phyloP scores from a whole-genome alignment of 2,329 filamentous ascomycete species.

The Samsoniella hepiali region DNA sequence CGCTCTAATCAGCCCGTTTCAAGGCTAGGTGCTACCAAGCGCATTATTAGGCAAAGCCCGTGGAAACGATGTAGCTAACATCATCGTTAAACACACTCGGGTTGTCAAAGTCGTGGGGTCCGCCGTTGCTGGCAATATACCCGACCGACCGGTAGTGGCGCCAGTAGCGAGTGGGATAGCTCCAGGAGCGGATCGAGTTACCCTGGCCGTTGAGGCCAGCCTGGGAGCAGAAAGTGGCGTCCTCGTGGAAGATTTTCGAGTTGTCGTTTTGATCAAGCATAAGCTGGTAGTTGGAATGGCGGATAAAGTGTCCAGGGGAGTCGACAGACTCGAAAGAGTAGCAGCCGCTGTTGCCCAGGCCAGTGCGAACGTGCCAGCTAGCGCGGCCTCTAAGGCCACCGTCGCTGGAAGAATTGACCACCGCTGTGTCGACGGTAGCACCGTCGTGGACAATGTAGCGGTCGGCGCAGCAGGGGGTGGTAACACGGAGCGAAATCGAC shows the following conservation, averaged over 20 bases:
- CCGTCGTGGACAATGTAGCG: constrained; percentile 55
- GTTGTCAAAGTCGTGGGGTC: constrained; percentile 51
- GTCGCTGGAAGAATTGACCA: constrained; percentile 49
- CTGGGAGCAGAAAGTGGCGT: constrained; percentile 61
- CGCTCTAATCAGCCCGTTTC: too few species aligned
- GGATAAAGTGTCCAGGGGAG: constrained; percentile 55
- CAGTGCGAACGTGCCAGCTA: constrained; percentile 52
- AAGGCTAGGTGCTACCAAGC: too few species aligned
- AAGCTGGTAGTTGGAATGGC: constrained; percentile 54
- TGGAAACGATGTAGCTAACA: constrained; percentile 46
- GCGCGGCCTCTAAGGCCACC: constrained; percentile 49
- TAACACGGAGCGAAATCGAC: constrained; percentile 52
- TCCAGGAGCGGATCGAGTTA: constrained; percentile 54
- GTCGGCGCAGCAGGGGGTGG: constrained; percentile 51
- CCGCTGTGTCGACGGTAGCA: constrained; percentile 51
- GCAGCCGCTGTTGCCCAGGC: constrained; percentile 55
- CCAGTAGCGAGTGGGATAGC: constrained; percentile 56
- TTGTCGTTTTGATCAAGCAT: constrained; percentile 49
- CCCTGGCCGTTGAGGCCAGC: constrained; percentile 49
- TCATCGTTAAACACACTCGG: constrained; percentile 49
- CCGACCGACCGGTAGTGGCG: constrained; percentile 44
- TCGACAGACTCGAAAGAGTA: constrained; percentile 60
- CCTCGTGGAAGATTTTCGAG: constrained; percentile 55
- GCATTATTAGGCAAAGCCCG: constrained; percentile 1
- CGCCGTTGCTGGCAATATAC: constrained; percentile 39